phyloP scores from a whole-genome alignment of 768 basidiomycete genomes.

The Russula ochroleuca region DNA sequence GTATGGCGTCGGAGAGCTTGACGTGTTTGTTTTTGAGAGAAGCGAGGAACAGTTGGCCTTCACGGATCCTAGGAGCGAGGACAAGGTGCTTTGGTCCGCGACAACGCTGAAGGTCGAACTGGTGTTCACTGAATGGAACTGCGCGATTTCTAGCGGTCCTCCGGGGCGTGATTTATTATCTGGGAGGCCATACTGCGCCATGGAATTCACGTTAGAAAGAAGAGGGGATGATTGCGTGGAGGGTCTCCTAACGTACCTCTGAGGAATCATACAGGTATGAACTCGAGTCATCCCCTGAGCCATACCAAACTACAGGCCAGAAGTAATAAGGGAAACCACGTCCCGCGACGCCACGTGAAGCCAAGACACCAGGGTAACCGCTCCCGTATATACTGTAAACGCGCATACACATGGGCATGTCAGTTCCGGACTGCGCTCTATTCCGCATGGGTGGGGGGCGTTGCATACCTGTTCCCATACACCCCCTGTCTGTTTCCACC shows the following conservation, averaged over 20 bases:
- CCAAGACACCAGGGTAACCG: conserved; percentile 30
- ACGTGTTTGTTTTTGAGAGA: conserved; percentile 20
- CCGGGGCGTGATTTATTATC: conserved; percentile 38
- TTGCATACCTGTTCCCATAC: conserved; percentile 29
- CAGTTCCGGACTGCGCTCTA: background rate
- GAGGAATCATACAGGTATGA: conserved; percentile 23
- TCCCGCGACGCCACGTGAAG: conserved; percentile 21
- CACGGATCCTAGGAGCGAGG: conserved; percentile 34
- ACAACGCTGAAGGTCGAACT: conserved; percentile 37
- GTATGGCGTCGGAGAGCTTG: conserved; percentile 22
- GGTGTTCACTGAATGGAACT: conserved; percentile 32
- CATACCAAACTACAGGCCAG: conserved; percentile 32
- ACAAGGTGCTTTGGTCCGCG: conserved; percentile 36
- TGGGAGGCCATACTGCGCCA: conserved; percentile 36
- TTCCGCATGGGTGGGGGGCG: background rate
- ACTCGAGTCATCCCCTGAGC: background rate
- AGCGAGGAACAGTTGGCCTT: conserved; percentile 31
- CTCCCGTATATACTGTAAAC: conserved; percentile 31
- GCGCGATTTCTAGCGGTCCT: conserved; percentile 32
- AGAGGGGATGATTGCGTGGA: background rate
- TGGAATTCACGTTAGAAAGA: background rate
- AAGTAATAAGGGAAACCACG: conserved; percentile 31
- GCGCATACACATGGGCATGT: background rate
- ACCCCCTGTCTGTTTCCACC: conserved; percentile 30
- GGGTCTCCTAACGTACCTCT: conserved; percentile 23